Conservation (phyloP, 768 basidiomycete species). For the Lactifluus echinatus region DNA sequence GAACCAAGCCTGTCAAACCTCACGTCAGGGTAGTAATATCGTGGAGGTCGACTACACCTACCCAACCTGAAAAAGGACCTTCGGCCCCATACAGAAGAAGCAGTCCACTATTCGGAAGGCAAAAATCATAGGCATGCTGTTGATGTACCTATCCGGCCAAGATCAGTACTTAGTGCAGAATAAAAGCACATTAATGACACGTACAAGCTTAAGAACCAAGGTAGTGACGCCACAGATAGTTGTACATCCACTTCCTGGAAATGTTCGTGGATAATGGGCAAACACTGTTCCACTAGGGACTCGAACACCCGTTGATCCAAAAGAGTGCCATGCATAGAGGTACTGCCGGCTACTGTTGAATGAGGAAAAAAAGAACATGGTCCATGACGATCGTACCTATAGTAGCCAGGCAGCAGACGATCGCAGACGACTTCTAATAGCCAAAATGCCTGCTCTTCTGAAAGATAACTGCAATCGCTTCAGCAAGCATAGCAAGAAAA, state of each 20-base stretch:
- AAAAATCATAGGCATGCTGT: conserved; percentile 95
- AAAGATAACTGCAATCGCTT: conserved; percentile 77
- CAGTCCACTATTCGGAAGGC: conserved; percentile 97
- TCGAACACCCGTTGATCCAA: conserved; percentile 99
- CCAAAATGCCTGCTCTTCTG: conserved; percentile 98
- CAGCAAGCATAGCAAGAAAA: not conserved
- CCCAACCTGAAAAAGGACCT: conserved; percentile 98
- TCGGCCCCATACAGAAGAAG: conserved; percentile 98
- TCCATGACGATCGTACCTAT: conserved; percentile 51
- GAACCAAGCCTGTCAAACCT: conserved; percentile 43
- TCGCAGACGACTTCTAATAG: conserved; percentile 91
- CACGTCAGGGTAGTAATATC: not conserved
- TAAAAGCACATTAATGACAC: conserved; percentile 31
- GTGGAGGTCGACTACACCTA: conserved; percentile 32
- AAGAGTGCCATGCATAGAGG: conserved; percentile 97
- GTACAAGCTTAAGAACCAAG: conserved; percentile 96
- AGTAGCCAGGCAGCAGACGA: conserved; percentile 93
- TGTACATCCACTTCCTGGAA: conserved; percentile 90
- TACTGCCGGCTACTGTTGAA: conserved; percentile 36
- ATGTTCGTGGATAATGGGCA: conserved; percentile 92
- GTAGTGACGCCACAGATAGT: conserved; percentile 90
- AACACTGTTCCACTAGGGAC: conserved; percentile 77
- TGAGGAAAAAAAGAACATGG: conserved; percentile 6
- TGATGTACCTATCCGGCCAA: conserved; percentile 57
- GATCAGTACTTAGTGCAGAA: conserved; percentile 7